A percentile compares a stretch with the other conserved stretches of the same genome.
phyloP scores from a whole-genome alignment of 192 early-diverging fungal genomes.

The Jimgerdemannia lactiflua region DNA sequence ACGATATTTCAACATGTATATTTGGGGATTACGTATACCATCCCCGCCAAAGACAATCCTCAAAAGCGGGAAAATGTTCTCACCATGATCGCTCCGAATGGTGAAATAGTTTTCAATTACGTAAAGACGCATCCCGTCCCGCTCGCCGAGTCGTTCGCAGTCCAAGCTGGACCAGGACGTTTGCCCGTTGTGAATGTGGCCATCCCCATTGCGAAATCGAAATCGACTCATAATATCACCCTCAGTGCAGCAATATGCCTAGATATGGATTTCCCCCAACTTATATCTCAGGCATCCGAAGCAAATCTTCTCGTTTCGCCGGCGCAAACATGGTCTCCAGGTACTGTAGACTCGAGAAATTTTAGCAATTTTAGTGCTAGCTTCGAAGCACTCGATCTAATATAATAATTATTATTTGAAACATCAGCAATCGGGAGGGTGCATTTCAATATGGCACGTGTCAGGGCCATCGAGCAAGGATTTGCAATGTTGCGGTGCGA shows the following conservation, averaged over 20 bases:
- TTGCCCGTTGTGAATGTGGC: not conserved
- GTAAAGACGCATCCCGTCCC: not conserved
- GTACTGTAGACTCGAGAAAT: too few species aligned
- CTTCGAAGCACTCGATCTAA: too few species aligned
- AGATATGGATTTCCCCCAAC: not conserved
- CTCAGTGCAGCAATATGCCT: not conserved
- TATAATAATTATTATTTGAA: too few species aligned
- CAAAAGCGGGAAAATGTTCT: not conserved
- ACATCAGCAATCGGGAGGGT: not conserved
- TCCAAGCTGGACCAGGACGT: not conserved
- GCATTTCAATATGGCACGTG: not conserved
- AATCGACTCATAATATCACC: not conserved
- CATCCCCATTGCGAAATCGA: not conserved
- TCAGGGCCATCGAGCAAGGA: not conserved
- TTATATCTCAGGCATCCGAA: not conserved
- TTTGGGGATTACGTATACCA: not conserved
- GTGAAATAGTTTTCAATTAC: not conserved
- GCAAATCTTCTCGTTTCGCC: not conserved
- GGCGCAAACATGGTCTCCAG: not conserved
- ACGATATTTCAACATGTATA: not conserved
- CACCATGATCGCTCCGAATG: not conserved
- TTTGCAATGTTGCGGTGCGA: not conserved
- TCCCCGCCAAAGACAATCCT: not conserved
- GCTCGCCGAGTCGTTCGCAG: not conserved
- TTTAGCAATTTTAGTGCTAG: too few species aligned